Percentiles rank a stretch among this genome's conserved stretches.
Conservation (phyloP, 1,284 basidiomycete species). For the Hypsizygus ulmarius region DNA sequence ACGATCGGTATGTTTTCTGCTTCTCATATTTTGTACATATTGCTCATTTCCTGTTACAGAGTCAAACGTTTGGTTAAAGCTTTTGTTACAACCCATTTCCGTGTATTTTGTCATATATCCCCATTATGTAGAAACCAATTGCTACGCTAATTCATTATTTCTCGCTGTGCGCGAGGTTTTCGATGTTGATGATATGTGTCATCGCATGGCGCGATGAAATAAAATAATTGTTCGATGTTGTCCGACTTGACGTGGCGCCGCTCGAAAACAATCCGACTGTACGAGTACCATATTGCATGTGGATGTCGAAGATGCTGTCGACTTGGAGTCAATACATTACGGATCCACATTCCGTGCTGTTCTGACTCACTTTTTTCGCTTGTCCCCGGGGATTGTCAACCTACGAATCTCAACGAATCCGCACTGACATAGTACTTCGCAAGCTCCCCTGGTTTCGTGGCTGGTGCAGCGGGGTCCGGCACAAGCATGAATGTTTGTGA, state of each 20-base stretch:
- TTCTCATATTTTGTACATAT: conserved; percentile 5
- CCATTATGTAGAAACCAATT: conserved; percentile 5
- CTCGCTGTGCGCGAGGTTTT: not conserved
- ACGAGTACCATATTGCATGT: not conserved
- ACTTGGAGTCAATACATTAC: not conserved
- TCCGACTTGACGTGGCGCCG: too few species aligned
- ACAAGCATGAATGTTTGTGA: conserved; percentile 83
- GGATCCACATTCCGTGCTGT: not conserved
- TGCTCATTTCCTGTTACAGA: conserved; percentile 40
- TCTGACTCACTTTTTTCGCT: conserved; percentile 11
- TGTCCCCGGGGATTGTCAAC: conserved; percentile 34
- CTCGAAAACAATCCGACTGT: too few species aligned
- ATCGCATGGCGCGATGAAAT: too few species aligned
- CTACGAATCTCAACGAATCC: conserved; percentile 76
- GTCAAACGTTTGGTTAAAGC: conserved; percentile 74
- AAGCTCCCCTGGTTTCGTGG: conserved; percentile 64
- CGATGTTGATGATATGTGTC: too few species aligned
- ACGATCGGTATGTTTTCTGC: conserved; percentile 59
- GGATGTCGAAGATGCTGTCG: conserved; percentile 1
- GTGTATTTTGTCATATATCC: too few species aligned
- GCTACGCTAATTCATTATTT: conserved; percentile 3
- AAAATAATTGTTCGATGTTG: too few species aligned
- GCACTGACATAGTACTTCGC: conserved; percentile 78
- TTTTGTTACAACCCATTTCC: conserved; percentile 6
- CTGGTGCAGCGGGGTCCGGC: conserved; percentile 63